Base-by-base conservation (phyloP, 148 eudicot genomes). In the Rhododendron ovatum region DNA sequence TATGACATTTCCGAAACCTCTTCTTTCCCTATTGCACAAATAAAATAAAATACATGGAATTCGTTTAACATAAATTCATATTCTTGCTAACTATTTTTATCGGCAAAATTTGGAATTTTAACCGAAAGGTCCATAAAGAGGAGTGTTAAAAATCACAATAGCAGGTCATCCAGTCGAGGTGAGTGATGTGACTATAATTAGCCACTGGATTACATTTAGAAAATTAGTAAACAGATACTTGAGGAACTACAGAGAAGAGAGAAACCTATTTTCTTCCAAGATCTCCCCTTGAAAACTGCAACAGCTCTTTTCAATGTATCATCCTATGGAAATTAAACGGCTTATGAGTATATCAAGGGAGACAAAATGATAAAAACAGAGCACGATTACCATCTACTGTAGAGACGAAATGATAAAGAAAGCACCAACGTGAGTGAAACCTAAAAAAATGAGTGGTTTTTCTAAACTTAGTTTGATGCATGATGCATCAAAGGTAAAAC, bases 251-350 rank as follows among this genome's bases (percentile, higher is more conserved):
- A 80, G 81, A 82, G 26, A 78, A 22, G 28, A 82, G 47, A 82
- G 71, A 48, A 84, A 94, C 98, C 98, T 91, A 95, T 95, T 92
- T 95, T 95, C 92, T 95, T 96, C 99, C 99, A 96, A 83, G 91
- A 91, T 88, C 94, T 96, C 84, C 96, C 99, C 85, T 88, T 91
- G 86, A 78, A 94, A 86, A 87, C 84, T 69, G 91, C 80, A 90
- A 96, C 99, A 84, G 99, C 99, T 87, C 88, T 89, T 92, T 89
- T 88, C 84, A 96, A 85, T 73, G 98, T 96, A 84, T 95, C 94
- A 87, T 95, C 99, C 99, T 96, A 88, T 57, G 81, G 76, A 85
- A 89, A 85, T 51, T 39, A 65, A 77, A 82, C 12, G 5, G 5
- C 45, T 18, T 53, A 45, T 86, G 65, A 86, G 50, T 18, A 71